phyloP scores from a whole-genome alignment of 345 rosid genomes.

The Acer negundo region DNA sequence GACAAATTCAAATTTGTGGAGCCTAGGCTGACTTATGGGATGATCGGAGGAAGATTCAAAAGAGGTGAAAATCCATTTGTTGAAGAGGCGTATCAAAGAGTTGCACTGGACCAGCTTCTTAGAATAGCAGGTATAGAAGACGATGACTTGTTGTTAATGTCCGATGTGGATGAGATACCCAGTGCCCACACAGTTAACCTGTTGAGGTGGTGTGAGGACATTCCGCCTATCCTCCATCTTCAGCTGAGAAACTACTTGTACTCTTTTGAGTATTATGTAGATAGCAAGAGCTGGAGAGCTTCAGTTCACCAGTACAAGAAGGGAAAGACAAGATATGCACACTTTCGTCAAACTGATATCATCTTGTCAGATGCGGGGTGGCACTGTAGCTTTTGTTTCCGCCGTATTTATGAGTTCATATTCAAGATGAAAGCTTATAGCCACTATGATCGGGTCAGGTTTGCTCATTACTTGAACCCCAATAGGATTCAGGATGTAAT shows the following conservation, averaged over 20 bases:
- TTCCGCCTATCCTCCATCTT: conserved; percentile 82
- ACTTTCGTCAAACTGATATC: conserved; percentile 71
- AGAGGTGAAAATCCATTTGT: conserved; percentile 89
- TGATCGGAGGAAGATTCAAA: conserved; percentile 76
- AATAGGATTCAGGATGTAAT: conserved; percentile 82
- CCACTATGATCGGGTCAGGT: conserved; percentile 85
- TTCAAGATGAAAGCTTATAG: conserved; percentile 99
- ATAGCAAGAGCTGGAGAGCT: conserved; percentile 94
- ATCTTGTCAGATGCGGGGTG: conserved; percentile 84
- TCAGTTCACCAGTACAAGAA: conserved; percentile 67
- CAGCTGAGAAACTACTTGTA: conserved; percentile 82
- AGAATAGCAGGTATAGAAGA: conserved; percentile 85
- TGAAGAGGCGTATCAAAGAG: conserved; percentile 92
- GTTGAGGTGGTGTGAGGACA: conserved; percentile 87
- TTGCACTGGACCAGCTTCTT: conserved; percentile 80
- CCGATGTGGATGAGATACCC: conserved; percentile 96
- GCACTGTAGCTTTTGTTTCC: conserved; percentile 98
- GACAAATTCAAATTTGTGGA: conserved; percentile 62
- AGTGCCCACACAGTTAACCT: conserved; percentile 90
- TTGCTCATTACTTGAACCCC: conserved; percentile 78
- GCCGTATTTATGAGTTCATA: conserved; percentile 65
- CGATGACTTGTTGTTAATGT: conserved; percentile 93
- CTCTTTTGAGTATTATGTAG: conserved; percentile 71
- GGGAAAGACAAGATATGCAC: conserved; percentile 77
- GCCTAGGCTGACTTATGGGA: conserved; percentile 81